A percentile compares a stretch with the other conserved stretches of the same genome.
phyloP scores from a whole-genome alignment of 345 rosid genomes.

The Syzygium aqueum region DNA sequence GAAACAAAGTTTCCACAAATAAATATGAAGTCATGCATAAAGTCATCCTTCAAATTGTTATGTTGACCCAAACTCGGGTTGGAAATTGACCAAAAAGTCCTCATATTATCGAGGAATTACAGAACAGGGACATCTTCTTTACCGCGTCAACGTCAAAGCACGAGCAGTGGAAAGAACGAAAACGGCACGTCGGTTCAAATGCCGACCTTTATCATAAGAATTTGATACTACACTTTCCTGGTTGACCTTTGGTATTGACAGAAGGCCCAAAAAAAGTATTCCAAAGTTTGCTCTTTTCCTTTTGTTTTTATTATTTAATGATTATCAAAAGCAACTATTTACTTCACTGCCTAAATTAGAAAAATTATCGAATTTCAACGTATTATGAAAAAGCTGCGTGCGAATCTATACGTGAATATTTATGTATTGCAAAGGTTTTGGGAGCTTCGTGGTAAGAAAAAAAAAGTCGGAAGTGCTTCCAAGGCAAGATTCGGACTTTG shows the following conservation, averaged over 20 bases:
- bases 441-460: neutral
- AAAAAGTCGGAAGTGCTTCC: accelerated
- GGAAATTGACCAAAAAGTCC: neutral
- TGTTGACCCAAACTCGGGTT: neutral
- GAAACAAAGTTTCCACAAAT: no score
- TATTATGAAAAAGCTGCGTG: neutral
- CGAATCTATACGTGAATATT: neutral
- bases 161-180: neutral
- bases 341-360: neutral
- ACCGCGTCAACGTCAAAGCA: neutral
- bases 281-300: neutral
- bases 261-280: neutral
- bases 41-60: no score
- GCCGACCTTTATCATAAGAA: neutral
- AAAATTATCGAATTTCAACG: neutral
- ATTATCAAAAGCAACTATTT: neutral
- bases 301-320: neutral
- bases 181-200: neutral
- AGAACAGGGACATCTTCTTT: neutral
- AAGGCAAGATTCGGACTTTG: neutral
- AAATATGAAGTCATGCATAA: no score
- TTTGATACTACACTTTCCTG: neutral
- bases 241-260: neutral
- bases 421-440: no score
- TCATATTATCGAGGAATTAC: neutral